Evolutionary conservation across 176 grass and related monocot genomes (phyloP), one percentile per base, ranked within the genome.

Genomic region (Phragmites australis): DNA sequence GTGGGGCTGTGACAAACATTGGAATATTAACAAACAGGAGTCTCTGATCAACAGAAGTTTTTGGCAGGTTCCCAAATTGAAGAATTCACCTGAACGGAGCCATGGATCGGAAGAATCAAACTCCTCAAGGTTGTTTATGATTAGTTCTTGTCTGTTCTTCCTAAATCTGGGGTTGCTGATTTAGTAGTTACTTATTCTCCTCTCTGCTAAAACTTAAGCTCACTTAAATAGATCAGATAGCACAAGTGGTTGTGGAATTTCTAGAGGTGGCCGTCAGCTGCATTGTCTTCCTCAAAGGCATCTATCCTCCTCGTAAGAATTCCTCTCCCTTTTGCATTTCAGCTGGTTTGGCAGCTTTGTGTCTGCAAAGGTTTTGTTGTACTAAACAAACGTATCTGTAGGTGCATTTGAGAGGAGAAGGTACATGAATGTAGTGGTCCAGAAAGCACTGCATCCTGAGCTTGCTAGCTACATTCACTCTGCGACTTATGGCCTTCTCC

Each of bases 361-460:
- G 3, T 42, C 61, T 77, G n/a, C n/a, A 31, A 68, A 41, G 3
- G 10, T 67, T 49, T 65, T 13, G 51, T 64, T 84, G 1, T 8
- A 91, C 68, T 83, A 34, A 91, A 68, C 45, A 76, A 66, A 81
- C 70, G 59, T 65, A 50, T 87, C 14, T 72, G 16, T 72, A 94
- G 96, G 81, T 88, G 90, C 96, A 54, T 98, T 98, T 91, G 92
- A 93, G 90, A 93, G 96, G 78, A 98, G 96, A 88, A 94, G 96
- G 78, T 98, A 93, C 70, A 95, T 95, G 96, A 98, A 93, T 82
- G 84, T 95, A 71, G 96, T 95, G 66, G 92, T 99, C 22, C 92
- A 99, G 74, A 95, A 91, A 87, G 90, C 96, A 70, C 53, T 81
- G 22, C 90, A 99, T 27, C 96, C 88, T 0, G 77, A 91, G 78